These are phyloP conservation scores for Glycine soja DNA, from an alignment of 306 rosid genomes.

Conservation along the genomic window DNA sequence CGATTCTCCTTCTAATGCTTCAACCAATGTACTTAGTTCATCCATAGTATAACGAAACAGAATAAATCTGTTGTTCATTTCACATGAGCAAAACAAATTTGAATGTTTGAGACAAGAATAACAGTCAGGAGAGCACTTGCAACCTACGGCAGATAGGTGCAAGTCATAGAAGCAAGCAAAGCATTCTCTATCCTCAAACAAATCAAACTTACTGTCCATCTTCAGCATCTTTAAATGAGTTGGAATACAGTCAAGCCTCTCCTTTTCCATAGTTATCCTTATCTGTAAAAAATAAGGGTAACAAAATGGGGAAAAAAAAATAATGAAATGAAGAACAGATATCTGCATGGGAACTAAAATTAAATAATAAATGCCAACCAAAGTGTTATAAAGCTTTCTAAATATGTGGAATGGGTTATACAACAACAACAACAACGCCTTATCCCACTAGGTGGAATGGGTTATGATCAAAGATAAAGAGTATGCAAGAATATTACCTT, in stretches of 20 bases:
- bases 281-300: slow-evolving; percentile 55
- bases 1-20: slow-evolving; percentile 72
- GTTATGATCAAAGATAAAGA: neutral
- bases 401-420: slow-evolving; percentile 13
- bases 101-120: slow-evolving; percentile 82
- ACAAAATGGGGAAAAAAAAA: neutral
- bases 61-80: slow-evolving; percentile 52
- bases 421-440: no score
- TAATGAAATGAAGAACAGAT: neutral
- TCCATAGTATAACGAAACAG: slow-evolving; percentile 61
- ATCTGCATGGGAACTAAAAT: slow-evolving; percentile 16
- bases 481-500: slow-evolving; percentile 61
- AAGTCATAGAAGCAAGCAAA: slow-evolving; percentile 83
- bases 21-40: slow-evolving; percentile 66
- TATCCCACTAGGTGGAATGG: no score
- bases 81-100: slow-evolving; percentile 71
- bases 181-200: slow-evolving; percentile 76
- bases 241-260: slow-evolving; percentile 70
- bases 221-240: slow-evolving; percentile 59
- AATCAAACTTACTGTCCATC: slow-evolving; percentile 76
- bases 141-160: slow-evolving; percentile 73
- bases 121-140: slow-evolving; percentile 78
- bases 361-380: slow-evolving; percentile 28
- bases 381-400: neutral
- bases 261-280: slow-evolving; percentile 78